Conservation (phyloP, 768 basidiomycete genomes). For the Calocera cornea region DNA sequence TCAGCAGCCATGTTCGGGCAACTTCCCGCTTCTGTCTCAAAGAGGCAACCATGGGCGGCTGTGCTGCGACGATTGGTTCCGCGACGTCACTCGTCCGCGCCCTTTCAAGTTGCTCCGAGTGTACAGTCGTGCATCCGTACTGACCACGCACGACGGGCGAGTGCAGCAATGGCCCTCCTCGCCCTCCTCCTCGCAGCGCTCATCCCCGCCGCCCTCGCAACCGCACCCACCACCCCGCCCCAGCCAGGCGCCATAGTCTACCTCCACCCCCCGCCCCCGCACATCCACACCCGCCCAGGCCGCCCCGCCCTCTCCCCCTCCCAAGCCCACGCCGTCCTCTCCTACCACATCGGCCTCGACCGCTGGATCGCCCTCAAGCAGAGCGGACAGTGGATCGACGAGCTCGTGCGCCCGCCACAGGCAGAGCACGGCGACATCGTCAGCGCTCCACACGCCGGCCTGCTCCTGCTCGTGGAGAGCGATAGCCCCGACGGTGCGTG, state of each 20-base stretch:
- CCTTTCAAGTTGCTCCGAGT: too few species aligned
- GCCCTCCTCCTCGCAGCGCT: background rate
- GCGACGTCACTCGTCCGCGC: too few species aligned
- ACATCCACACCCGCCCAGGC: too few species aligned
- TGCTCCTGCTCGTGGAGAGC: slow-evolving; percentile 44
- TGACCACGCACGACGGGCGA: background rate
- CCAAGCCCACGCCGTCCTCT: slow-evolving; percentile 46
- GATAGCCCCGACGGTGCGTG: slow-evolving; percentile 40
- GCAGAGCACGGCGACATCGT: slow-evolving; percentile 38
- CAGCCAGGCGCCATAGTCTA: slow-evolving; percentile 34
- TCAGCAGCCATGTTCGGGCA: too few species aligned
- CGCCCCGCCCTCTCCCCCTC: slow-evolving; percentile 35
- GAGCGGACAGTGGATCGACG: slow-evolving; percentile 21
- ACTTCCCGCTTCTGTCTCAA: too few species aligned
- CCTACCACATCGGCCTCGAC: slow-evolving; percentile 61
- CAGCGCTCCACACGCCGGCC: slow-evolving; percentile 39
- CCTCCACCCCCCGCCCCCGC: slow-evolving; percentile 34
- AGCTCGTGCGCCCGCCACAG: slow-evolving; percentile 15
- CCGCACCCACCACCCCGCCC: too few species aligned
- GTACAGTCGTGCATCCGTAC: too few species aligned
- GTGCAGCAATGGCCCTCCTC: background rate
- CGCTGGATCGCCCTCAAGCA: slow-evolving; percentile 39
- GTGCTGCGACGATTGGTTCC: too few species aligned
- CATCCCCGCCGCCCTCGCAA: background rate
- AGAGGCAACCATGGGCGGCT: background rate